Conservation (phyloP, 805 yeast species). For the Saccharomyces eubayanus region DNA sequence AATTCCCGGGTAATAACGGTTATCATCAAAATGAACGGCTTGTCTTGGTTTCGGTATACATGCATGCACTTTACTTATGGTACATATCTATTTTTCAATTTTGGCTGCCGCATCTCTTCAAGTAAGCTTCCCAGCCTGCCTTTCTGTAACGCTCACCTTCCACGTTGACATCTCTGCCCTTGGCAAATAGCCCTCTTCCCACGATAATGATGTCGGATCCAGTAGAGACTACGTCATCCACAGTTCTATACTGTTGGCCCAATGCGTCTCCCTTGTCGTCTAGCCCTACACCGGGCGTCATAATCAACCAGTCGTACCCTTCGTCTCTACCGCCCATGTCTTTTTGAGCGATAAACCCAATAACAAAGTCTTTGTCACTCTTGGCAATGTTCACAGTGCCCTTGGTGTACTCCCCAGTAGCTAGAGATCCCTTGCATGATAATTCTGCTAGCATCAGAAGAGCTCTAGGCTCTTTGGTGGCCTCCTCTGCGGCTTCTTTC, state of each 20-base stretch:
- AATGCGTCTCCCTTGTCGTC: conserved; percentile 93
- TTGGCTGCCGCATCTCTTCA: conserved; percentile 30
- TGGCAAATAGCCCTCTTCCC: conserved; percentile 94
- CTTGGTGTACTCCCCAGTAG: conserved; percentile 82
- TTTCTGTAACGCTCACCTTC: conserved; percentile 84
- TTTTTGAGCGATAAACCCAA: conserved; percentile 93
- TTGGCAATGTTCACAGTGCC: conserved; percentile 87
- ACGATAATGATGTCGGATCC: conserved; percentile 96
- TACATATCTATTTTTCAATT: not conserved
- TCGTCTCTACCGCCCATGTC: conserved; percentile 76
- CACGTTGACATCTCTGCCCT: conserved; percentile 81
- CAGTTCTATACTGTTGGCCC: conserved; percentile 96
- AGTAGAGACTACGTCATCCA: conserved; percentile 66
- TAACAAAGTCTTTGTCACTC: conserved; percentile 77
- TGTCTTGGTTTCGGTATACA: not conserved
- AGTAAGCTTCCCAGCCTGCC: conserved; percentile 94
- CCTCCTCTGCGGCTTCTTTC: conserved; percentile 63
- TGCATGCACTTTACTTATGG: not conserved
- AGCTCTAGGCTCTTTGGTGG: conserved; percentile 75
- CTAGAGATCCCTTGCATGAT: conserved; percentile 88
- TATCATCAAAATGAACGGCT: not conserved
- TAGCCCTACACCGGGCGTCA: conserved; percentile 98
- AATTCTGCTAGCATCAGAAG: conserved; percentile 91
- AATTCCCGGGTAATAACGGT: not conserved
- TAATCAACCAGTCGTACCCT: conserved; percentile 89